These are phyloP conservation scores for Sporisorium exsertum DNA, from an alignment of 1,284 basidiomycete genomes.

Conservation along the genomic window DNA sequence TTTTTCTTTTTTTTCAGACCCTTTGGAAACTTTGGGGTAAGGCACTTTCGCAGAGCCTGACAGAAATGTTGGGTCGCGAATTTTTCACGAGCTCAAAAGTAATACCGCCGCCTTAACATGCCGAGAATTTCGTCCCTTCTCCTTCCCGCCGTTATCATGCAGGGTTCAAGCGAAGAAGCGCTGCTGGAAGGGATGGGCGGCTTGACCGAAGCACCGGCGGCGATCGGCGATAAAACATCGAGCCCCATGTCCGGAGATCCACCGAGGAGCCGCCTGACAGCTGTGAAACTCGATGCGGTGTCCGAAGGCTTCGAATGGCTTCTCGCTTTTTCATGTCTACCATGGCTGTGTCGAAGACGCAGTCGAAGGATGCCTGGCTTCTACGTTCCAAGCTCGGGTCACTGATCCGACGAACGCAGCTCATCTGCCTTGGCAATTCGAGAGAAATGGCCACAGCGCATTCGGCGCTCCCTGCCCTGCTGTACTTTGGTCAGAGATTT, in stretches of 20 bases:
- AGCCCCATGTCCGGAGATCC: constrained; percentile 28
- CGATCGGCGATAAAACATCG: not conserved
- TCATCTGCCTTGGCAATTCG: too few relatives aligned
- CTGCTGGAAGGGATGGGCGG: not conserved
- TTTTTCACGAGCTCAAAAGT: not conserved
- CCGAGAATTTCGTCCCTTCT: not conserved
- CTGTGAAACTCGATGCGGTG: not conserved
- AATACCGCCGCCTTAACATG: not conserved
- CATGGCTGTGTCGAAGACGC: not conserved
- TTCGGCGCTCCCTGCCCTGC: not conserved
- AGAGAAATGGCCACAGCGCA: too few relatives aligned
- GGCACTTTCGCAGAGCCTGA: constrained; percentile 1
- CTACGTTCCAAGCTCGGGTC: too few relatives aligned
- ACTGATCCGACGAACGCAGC: too few relatives aligned
- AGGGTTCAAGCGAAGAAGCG: not conserved
- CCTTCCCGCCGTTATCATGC: not conserved
- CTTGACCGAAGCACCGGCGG: not conserved
- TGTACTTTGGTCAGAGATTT: not conserved
- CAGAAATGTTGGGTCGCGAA: constrained; percentile 15
- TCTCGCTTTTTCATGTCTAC: not conserved
- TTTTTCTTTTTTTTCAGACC: not conserved
- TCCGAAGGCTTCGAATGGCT: not conserved
- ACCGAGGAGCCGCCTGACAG: constrained; percentile 19
- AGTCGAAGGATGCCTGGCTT: too few relatives aligned
- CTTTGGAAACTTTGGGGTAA: constrained; percentile 33